A percentile compares a stretch with the other conserved stretches of the same genome.
Evolutionary conservation across 1,139 yeast species (phyloP).

Genomic region (Geotrichum fermentans): DNA sequence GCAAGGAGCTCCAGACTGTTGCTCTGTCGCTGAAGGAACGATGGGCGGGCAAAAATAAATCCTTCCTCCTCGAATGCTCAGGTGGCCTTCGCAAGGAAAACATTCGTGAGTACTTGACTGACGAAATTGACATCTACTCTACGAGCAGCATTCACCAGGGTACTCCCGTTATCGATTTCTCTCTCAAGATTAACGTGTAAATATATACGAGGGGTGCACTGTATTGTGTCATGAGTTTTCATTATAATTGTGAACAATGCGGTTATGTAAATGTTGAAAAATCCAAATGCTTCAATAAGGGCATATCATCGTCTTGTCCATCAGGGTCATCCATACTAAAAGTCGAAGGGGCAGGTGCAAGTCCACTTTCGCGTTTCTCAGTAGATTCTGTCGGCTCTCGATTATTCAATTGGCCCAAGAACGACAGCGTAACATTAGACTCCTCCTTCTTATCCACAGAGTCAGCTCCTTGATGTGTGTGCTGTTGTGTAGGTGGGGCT

Average conservation of each 20-base stretch:
- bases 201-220: background rate
- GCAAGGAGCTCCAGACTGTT: conserved; percentile 59
- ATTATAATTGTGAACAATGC: background rate
- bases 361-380: background rate
- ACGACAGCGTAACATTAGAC: conserved; percentile 9
- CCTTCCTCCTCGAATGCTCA: conserved; percentile 77
- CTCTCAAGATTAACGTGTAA: conserved; percentile 62
- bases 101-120: conserved; percentile 59
- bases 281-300: conserved; percentile 17
- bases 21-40: conserved; percentile 58
- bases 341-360: background rate
- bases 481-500: background rate
- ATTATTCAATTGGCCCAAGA: conserved; percentile 4
- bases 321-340: conserved; percentile 16
- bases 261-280: conserved; percentile 4
- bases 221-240: background rate
- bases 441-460: conserved; percentile 2
- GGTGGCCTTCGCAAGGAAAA: conserved; percentile 81
- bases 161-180: conserved; percentile 70
- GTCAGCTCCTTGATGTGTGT: conserved; percentile 1
- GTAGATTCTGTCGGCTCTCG: background rate
- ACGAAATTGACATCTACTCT: conserved; percentile 83
- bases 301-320: conserved; percentile 20
- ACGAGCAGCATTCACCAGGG: conserved; percentile 96
- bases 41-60: conserved; percentile 44